These are phyloP conservation scores for Blastobotrys attinorum DNA, from an alignment of 805 yeast genomes.

Conservation along the genomic window DNA sequence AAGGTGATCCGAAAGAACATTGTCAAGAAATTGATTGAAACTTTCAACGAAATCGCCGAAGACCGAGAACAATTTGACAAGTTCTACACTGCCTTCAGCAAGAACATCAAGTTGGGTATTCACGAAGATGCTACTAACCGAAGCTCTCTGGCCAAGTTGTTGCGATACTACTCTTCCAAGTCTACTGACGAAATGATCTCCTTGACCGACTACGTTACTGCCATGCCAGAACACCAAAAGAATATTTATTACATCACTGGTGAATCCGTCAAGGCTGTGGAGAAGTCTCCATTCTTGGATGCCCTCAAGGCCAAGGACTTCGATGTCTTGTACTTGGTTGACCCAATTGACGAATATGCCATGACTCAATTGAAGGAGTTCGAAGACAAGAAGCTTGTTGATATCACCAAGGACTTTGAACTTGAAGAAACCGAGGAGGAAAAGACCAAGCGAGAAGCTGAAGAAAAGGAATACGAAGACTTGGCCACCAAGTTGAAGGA, in stretches of 20 bases:
- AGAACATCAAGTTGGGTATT: constrained; percentile 97
- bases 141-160: constrained; percentile 85
- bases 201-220: constrained; percentile 91
- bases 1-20: constrained; percentile 99
- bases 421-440: constrained; percentile 95
- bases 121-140: constrained; percentile 99
- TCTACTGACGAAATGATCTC: constrained; percentile 91
- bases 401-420: constrained; percentile 98
- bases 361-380: constrained; percentile 99
- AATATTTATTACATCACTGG: constrained; percentile 99
- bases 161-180: constrained; percentile 96
- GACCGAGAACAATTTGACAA: constrained; percentile 97
- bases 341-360: constrained; percentile 99
- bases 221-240: constrained; percentile 99
- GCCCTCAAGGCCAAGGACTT: constrained; percentile 97
- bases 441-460: constrained; percentile 89
- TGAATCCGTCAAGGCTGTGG: constrained; percentile 95
- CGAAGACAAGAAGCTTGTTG: constrained; percentile 98
- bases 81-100: constrained; percentile 95
- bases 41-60: constrained; percentile 99
- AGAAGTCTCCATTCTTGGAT: constrained; percentile 98
- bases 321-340: constrained; percentile 95
- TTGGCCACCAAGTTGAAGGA: constrained; percentile 95
- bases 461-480: constrained; percentile 83
- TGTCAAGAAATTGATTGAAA: constrained; percentile 96